phyloP scores from a whole-genome alignment of 2,329 filamentous ascomycete species.

The Westerdykella aurantiaca region DNA sequence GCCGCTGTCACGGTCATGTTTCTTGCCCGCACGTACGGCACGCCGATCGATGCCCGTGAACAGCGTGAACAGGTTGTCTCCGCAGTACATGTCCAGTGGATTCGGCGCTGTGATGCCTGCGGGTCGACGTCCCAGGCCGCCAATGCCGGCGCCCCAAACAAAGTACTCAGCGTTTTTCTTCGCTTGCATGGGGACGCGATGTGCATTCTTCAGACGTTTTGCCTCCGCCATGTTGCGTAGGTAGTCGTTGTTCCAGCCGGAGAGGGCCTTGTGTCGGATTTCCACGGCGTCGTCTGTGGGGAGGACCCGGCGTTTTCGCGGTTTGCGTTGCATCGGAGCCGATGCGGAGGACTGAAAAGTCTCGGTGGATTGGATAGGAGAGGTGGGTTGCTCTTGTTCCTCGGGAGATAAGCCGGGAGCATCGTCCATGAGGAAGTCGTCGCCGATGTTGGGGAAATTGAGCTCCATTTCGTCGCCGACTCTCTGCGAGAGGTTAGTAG shows the following conservation, averaged over 20 bases:
- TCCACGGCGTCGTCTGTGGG: conserved; percentile 46
- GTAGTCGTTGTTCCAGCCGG: conserved; percentile 55
- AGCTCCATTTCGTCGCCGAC: conserved; percentile 23
- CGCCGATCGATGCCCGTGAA: conserved; percentile 39
- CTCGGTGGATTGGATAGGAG: conserved; percentile 19
- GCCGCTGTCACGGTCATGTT: conserved; percentile 32
- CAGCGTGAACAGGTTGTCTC: conserved; percentile 48
- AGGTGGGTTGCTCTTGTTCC: conserved; percentile 5
- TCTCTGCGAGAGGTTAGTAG: conserved; percentile 18
- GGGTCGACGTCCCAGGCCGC: conserved; percentile 47
- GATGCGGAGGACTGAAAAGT: conserved; percentile 34
- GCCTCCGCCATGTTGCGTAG: conserved; percentile 54
- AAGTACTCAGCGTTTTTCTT: conserved; percentile 60
- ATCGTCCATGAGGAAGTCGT: conserved; percentile 30
- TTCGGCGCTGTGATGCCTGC: conserved; percentile 39
- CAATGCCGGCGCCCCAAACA: conserved; percentile 54
- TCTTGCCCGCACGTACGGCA: conserved; percentile 15
- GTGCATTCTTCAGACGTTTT: conserved; percentile 40
- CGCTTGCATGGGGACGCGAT: conserved; percentile 42
- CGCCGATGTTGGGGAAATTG: conserved; percentile 29
- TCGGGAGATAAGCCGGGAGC: conserved; percentile 14
- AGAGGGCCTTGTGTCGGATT: conserved; percentile 52
- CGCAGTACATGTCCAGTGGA: conserved; percentile 56
- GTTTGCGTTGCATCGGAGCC: conserved; percentile 38
- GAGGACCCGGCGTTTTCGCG: conserved; percentile 38